Base-by-base conservation (phyloP, 768 basidiomycete genomes). In the Russula vinacea region DNA sequence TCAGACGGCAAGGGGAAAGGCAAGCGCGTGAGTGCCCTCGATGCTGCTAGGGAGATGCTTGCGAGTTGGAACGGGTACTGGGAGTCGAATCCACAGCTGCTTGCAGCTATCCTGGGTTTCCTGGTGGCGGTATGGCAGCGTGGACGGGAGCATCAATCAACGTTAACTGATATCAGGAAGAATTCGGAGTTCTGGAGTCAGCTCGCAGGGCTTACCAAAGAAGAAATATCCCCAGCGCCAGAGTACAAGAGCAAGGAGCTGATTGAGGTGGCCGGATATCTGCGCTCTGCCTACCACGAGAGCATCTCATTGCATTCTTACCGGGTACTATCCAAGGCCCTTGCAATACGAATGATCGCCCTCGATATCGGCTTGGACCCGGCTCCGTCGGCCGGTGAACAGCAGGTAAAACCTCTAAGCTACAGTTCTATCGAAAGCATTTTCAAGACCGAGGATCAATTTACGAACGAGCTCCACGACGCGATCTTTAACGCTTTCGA, bases 61-160 rank as follows among this genome's bases (percentile, higher is more conserved):
- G 79, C 77, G 7, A 80, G 78, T 51, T 93, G 91, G 91, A 83
- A 84, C 55, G 83, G 83, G 29, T 78, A 89, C 51, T 92, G 92
- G 88, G 84, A 89, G 49, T 73, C 81, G 33, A 90, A 91, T 65
- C 91, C 94, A 0, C 81, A 87, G 22, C 76, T 94, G 10, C 79
- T 97, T 14, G 81, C 87, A 0, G 84, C 87, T 13, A 81, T 91
- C 22, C 75, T 96, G 54, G 79, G 83, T 6, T 96, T 95, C 77
- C 74, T 93, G 69, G 83, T 87, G 65, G 79, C 85, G 29, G 84
- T 90, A 19, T 90, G 91, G 92, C 83, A 89, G 72, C 88, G 92
- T 70, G 85, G 85, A 33, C 77, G 86, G 67, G 88, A 94, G 71
- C 88, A 93, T 72, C 85, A 82, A 60, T 67, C 76, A 0, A 75